phyloP scores from a whole-genome alignment of 2,329 filamentous ascomycete species.

The Trichoderma atroviride region DNA sequence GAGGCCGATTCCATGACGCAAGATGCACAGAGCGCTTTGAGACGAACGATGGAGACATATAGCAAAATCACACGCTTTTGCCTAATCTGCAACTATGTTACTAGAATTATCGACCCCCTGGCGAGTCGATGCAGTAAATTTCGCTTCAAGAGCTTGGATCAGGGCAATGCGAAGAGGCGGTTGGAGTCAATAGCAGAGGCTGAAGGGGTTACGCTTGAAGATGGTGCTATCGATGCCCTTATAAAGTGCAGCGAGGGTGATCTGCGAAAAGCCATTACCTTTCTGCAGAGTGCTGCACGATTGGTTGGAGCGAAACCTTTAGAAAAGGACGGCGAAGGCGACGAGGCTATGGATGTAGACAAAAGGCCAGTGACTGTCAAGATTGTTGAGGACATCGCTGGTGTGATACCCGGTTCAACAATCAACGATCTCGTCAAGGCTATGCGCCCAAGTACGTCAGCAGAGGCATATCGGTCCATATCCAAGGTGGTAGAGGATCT shows the following conservation, averaged over 20 bases:
- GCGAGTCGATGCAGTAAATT: constrained; percentile 96
- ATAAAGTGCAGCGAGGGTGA: constrained; percentile 92
- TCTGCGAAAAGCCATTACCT: constrained; percentile 93
- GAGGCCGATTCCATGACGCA: constrained; percentile 99
- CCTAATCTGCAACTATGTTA: constrained; percentile 98
- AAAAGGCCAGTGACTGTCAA: constrained; percentile 70
- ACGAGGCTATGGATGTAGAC: constrained; percentile 64
- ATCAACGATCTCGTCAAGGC: constrained; percentile 72
- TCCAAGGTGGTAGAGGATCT: constrained; percentile 83
- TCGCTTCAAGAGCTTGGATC: constrained; percentile 93
- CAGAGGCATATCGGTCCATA: constrained; percentile 71
- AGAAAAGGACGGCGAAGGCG: constrained; percentile 53
- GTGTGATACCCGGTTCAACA: constrained; percentile 79
- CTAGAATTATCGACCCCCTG: constrained; percentile 93
- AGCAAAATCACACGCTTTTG: constrained; percentile 96
- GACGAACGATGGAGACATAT: constrained; percentile 98
- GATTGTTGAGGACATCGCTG: constrained; percentile 91
- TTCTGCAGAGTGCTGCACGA: constrained; percentile 88
- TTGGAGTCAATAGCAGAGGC: constrained; percentile 79
- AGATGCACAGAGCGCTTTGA: constrained; percentile 89
- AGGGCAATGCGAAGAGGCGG: constrained; percentile 76
- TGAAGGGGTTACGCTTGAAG: constrained; percentile 75
- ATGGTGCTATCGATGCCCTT: constrained; percentile 79
- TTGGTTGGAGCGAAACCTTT: constrained; percentile 70
- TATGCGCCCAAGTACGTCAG: constrained; percentile 70